Percentiles rank a stretch among this genome's conserved stretches.
Conservation (phyloP, 192 early-diverging fungal species). For the Spizellomyces sp. region DNA sequence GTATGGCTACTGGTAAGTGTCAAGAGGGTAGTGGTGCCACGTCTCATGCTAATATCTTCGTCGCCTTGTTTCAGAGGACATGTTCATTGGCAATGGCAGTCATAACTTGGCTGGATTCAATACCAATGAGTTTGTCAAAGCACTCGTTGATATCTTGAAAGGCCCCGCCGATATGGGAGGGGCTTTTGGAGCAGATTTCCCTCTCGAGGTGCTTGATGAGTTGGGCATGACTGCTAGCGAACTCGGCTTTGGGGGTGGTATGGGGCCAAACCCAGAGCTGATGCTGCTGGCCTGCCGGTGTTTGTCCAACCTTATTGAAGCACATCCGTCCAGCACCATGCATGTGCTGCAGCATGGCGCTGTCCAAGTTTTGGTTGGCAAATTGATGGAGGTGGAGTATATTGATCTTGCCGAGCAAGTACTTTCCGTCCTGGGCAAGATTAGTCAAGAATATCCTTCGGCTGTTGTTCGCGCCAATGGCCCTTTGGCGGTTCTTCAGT, state of each 20-base stretch:
- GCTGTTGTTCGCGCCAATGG: constrained; percentile 74
- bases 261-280: constrained; percentile 61
- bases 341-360: constrained; percentile 71
- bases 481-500: constrained; percentile 74
- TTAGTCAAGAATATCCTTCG: constrained; percentile 72
- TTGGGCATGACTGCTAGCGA: constrained; percentile 42
- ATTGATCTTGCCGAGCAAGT: constrained; percentile 94
- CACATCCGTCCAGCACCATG: constrained; percentile 68
- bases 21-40: constrained; percentile 50
- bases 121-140: constrained; percentile 66
- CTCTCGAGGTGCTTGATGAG: constrained; percentile 37
- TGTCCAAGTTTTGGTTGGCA: constrained; percentile 69
- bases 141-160: constrained; percentile 65
- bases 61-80: constrained; percentile 39
- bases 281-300: constrained; percentile 92
- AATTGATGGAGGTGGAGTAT: constrained; percentile 83
- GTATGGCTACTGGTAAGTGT: constrained; percentile 59
- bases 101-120: constrained; percentile 54
- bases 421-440: constrained; percentile 73
- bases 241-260: constrained; percentile 32
- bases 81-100: constrained; percentile 50
- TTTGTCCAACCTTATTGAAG: constrained; percentile 87
- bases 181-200: constrained; percentile 29
- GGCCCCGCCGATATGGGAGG: constrained; percentile 25
- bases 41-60: too few relatives aligned